Percentiles rank a stretch among this genome's conserved stretches.
Evolutionary conservation across 2,329 filamentous ascomycete genomes (phyloP).

Genomic region (Monilinia fructicola): DNA sequence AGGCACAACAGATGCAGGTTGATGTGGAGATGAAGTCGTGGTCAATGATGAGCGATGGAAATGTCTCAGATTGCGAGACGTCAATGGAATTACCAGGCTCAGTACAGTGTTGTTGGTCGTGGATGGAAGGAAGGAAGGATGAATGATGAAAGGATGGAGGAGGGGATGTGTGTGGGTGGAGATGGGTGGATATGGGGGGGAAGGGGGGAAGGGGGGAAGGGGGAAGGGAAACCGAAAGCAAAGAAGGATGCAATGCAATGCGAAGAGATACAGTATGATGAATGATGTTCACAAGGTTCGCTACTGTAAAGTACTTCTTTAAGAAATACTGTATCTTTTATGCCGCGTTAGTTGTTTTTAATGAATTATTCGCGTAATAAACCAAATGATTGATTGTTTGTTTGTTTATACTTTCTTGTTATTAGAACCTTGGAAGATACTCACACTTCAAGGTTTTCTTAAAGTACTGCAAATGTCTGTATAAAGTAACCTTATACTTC

Average conservation of each 20-base stretch:
- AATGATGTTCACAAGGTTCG: background rate
- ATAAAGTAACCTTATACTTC: too few relatives aligned
- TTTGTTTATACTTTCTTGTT: background rate
- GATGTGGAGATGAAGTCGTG: slow-evolving; percentile 5
- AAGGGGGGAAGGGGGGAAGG: background rate
- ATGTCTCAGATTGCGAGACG: slow-evolving; percentile 7
- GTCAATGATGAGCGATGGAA: background rate
- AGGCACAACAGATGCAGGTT: slow-evolving; percentile 16
- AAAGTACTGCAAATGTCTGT: too few relatives aligned
- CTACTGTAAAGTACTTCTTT: slow-evolving; percentile 7
- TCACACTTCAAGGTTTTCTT: background rate
- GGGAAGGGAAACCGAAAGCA: background rate
- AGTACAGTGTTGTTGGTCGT: background rate
- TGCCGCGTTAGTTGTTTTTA: background rate
- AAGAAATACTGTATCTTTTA: background rate
- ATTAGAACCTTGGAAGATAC: background rate
- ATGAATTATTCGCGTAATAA: background rate
- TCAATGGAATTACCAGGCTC: background rate
- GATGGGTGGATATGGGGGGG: background rate
- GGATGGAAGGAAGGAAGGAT: background rate
- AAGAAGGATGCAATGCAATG: background rate
- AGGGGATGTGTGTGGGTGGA: background rate
- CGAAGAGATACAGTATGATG: too few relatives aligned
- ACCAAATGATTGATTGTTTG: background rate
- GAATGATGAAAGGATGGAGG: background rate